Evolutionary conservation across 129 eudicot species (phyloP).

Genomic region (Flaveria sonorensis): DNA sequence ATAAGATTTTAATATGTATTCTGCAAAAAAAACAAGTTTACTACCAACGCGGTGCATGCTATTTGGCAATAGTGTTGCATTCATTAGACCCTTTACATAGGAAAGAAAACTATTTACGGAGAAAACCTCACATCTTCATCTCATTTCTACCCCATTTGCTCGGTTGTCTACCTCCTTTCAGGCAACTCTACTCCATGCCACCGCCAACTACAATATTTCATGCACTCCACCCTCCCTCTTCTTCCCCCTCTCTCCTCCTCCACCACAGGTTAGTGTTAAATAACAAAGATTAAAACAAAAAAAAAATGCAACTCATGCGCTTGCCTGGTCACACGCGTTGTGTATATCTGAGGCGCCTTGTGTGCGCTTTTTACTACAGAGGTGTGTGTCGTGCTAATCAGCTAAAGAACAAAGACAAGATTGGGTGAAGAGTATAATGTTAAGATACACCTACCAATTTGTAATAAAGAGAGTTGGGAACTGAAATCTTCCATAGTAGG

Average conservation of each 20-base stretch:
- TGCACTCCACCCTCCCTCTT: neutral
- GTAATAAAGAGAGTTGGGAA: conserved; percentile 72
- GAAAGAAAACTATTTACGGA: neutral
- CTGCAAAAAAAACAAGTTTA: neutral
- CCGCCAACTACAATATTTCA: neutral
- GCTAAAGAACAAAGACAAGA: neutral
- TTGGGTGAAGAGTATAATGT: conserved; percentile 5
- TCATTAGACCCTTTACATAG: neutral
- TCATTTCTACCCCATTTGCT: neutral
- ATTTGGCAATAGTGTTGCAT: neutral
- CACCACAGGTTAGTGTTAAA: neutral
- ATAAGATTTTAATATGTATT: neutral
- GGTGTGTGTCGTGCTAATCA: conserved; percentile 8
- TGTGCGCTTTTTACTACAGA: neutral
- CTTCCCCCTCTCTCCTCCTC: neutral
- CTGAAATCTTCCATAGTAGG: conserved; percentile 83
- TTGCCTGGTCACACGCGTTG: neutral
- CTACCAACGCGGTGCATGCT: neutral
- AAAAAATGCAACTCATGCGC: neutral
- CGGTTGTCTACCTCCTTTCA: neutral
- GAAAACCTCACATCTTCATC: neutral
- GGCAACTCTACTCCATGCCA: neutral
- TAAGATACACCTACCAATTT: conserved; percentile 58
- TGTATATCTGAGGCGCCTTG: neutral
- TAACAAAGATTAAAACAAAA: neutral